Percentiles rank a stretch among this genome's conserved stretches.
These are phyloP conservation scores for Aureobasidium subglaciale DNA, from an alignment of 2,329 filamentous ascomycete species.

Conservation along the genomic window DNA sequence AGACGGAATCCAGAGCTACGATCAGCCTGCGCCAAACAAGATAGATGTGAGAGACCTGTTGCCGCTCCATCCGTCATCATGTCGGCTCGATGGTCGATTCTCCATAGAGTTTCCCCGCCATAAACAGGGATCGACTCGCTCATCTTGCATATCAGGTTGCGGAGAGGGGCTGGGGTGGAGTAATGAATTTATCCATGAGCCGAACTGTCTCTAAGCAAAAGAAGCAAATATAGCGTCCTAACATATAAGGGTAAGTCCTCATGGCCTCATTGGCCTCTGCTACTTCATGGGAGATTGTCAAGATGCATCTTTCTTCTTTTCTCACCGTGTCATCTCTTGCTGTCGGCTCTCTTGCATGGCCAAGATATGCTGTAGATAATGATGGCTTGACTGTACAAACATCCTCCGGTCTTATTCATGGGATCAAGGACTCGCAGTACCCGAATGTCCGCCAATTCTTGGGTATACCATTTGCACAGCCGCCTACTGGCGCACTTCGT, in stretches of 20 bases:
- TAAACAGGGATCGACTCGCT: conserved; percentile 1
- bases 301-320: conserved; percentile 1
- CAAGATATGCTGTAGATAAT: not conserved
- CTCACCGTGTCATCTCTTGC: not conserved
- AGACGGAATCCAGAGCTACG: not conserved
- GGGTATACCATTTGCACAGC: conserved; percentile 23
- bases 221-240: not conserved
- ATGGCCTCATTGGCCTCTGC: not conserved
- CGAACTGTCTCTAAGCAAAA: not conserved
- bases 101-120: conserved; percentile 9
- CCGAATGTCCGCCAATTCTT: conserved; percentile 21
- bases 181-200: conserved; percentile 3
- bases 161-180: conserved; percentile 9
- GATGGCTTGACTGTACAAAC: conserved; percentile 10
- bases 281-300: not conserved
- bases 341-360: not conserved
- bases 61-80: not conserved
- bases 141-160: conserved; percentile 5
- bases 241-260: not conserved
- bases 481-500: conserved; percentile 21
- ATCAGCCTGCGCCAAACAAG: not conserved
- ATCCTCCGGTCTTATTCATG: conserved; percentile 16
- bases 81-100: not conserved
- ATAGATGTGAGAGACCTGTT: too few relatives aligned
- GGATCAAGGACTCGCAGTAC: conserved; percentile 15